Evolutionary conservation across 768 basidiomycete genomes (phyloP).

Genomic region (Auriculariales sp.): DNA sequence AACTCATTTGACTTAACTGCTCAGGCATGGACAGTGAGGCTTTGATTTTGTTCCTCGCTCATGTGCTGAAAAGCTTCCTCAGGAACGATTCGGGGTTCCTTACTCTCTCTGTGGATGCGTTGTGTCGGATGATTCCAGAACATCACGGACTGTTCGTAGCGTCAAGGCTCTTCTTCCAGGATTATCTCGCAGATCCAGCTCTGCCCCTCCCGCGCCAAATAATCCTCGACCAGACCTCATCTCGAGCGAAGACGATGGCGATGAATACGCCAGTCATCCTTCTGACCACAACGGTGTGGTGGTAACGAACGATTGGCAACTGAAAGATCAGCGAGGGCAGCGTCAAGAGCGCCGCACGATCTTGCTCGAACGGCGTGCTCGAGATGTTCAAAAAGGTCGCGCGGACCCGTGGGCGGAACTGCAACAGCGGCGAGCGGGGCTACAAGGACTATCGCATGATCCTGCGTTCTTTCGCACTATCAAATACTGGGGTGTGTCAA

Average conservation of each 20-base stretch:
- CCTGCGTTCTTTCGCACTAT: background rate
- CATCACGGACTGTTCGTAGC: background rate
- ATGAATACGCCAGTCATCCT: constrained; percentile 1
- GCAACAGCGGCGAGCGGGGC: background rate
- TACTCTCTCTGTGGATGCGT: constrained; percentile 4
- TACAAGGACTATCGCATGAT: background rate
- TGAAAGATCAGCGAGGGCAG: background rate
- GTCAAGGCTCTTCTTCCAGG: background rate
- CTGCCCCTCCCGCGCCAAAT: background rate
- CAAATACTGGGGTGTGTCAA: background rate
- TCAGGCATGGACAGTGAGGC: constrained; percentile 28
- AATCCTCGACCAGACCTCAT: constrained; percentile 2
- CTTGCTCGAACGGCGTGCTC: background rate
- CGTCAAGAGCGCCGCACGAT: background rate
- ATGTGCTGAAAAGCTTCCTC: too few species aligned
- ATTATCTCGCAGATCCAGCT: background rate
- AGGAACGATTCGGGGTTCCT: constrained; percentile 10
- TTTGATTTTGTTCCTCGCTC: too few species aligned
- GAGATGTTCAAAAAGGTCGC: background rate
- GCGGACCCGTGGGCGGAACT: background rate
- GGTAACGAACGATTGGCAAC: background rate
- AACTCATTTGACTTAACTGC: constrained; percentile 36
- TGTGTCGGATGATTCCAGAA: constrained; percentile 7
- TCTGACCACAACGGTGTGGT: constrained; percentile 2
- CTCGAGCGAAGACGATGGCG: constrained; percentile 2